These are phyloP conservation scores for Durio zibethinus DNA, from an alignment of 345 rosid species.

Conservation along the genomic window DNA sequence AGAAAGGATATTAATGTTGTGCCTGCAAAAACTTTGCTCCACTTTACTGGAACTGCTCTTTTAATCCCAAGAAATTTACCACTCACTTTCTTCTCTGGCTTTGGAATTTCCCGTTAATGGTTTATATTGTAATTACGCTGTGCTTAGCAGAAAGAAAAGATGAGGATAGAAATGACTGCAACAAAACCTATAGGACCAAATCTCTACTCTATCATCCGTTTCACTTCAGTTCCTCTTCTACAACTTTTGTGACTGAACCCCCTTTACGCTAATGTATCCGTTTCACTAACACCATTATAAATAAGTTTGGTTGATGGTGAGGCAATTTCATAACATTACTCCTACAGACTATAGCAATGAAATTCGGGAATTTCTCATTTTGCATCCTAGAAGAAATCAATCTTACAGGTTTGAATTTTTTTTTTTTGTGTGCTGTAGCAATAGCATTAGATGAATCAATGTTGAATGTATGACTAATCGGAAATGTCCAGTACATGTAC, in stretches of 20 bases:
- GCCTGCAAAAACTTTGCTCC: not conserved
- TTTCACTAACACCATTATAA: not conserved
- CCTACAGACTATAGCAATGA: not conserved
- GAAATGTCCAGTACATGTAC: not conserved
- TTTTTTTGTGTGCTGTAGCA: not conserved
- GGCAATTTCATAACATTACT: not conserved
- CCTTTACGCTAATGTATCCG: too few relatives aligned
- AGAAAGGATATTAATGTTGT: too few relatives aligned
- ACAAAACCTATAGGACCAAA: too few relatives aligned
- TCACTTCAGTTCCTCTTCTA: not conserved
- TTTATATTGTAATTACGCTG: not conserved
- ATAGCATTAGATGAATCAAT: not conserved
- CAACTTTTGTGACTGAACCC: not conserved
- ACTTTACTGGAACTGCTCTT: too few relatives aligned
- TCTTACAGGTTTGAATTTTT: not conserved
- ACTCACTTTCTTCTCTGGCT: not conserved
- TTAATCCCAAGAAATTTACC: too few relatives aligned
- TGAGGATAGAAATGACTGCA: not conserved
- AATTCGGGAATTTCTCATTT: not conserved
- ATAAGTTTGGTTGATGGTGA: not conserved
- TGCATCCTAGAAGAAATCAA: not conserved
- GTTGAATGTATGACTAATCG: not conserved
- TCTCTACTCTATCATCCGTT: too few relatives aligned
- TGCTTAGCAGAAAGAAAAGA: not conserved
- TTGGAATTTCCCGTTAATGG: not conserved